Percentiles rank a stretch among this genome's conserved stretches.
These are phyloP conservation scores for Hyaloscypha variabilis DNA, from an alignment of 495 filamentous ascomycete genomes.

Conservation along the genomic window DNA sequence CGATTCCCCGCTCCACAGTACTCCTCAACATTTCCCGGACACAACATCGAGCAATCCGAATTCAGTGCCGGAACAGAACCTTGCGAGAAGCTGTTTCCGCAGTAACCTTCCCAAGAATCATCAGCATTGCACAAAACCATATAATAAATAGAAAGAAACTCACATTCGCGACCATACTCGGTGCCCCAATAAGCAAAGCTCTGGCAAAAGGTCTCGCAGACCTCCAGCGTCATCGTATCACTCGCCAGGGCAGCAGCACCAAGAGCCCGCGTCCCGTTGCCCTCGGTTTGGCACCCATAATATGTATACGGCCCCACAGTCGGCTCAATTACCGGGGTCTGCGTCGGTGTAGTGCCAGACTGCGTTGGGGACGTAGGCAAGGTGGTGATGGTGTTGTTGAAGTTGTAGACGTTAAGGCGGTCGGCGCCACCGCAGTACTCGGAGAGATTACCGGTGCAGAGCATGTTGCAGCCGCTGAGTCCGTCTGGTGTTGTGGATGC, in stretches of 20 bases:
- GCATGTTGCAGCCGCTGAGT: constrained; percentile 10
- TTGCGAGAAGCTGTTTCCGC: constrained; percentile 35
- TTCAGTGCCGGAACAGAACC: constrained; percentile 44
- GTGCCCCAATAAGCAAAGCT: constrained; percentile 49
- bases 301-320: constrained; percentile 16
- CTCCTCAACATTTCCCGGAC: constrained; percentile 55
- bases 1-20: constrained; percentile 56
- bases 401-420: constrained; percentile 58
- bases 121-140: not conserved
- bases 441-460: constrained; percentile 43
- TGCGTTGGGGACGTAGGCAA: not conserved
- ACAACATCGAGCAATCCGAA: constrained; percentile 54
- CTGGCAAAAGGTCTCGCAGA: constrained; percentile 48
- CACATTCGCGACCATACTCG: constrained; percentile 54
- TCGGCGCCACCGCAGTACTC: constrained; percentile 42
- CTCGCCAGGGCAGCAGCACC: constrained; percentile 38
- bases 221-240: constrained; percentile 53
- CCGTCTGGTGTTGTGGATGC: constrained; percentile 23
- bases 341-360: not conserved
- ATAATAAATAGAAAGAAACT: constrained; percentile 21
- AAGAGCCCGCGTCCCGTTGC: constrained; percentile 38
- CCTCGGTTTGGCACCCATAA: constrained; percentile 34
- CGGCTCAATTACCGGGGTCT: constrained; percentile 21
- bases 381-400: constrained; percentile 34
- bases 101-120: constrained; percentile 36